Conservation (phyloP, 768 basidiomycete genomes). For the Russula earlei region DNA sequence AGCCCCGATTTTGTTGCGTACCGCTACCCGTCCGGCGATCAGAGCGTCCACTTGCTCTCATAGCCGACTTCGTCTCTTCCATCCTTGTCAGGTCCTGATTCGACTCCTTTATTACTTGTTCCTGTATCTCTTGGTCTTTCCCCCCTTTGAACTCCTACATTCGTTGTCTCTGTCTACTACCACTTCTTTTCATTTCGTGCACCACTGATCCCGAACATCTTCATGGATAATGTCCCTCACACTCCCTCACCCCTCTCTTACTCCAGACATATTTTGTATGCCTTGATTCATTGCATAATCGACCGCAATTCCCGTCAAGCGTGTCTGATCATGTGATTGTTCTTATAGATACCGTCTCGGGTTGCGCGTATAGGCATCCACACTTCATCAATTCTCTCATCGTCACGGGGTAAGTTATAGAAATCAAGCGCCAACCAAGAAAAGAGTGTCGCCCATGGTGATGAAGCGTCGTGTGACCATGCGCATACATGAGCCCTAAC, state of each 20-base stretch:
- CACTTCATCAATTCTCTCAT: background rate
- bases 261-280: slow-evolving; percentile 11
- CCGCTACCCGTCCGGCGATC: slow-evolving; percentile 74
- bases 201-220: slow-evolving; percentile 5
- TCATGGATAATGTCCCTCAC: slow-evolving; percentile 9
- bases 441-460: background rate
- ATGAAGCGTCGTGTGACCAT: background rate
- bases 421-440: background rate
- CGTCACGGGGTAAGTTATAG: background rate
- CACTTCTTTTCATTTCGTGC: slow-evolving; percentile 21
- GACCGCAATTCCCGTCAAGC: background rate
- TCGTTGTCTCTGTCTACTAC: background rate
- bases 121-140: background rate
- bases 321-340: slow-evolving; percentile 2
- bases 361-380: background rate
- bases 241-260: background rate
- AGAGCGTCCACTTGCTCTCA: slow-evolving; percentile 53
- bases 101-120: slow-evolving; percentile 6
- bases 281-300: slow-evolving; percentile 9
- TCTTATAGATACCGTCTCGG: background rate
- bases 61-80: slow-evolving; percentile 18
- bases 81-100: background rate
- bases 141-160: background rate
- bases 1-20: slow-evolving; percentile 80
- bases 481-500: background rate